A percentile compares a stretch with the other conserved stretches of the same genome.
phyloP scores from a whole-genome alignment of 768 basidiomycete genomes.

The Termitomyces sp. region DNA sequence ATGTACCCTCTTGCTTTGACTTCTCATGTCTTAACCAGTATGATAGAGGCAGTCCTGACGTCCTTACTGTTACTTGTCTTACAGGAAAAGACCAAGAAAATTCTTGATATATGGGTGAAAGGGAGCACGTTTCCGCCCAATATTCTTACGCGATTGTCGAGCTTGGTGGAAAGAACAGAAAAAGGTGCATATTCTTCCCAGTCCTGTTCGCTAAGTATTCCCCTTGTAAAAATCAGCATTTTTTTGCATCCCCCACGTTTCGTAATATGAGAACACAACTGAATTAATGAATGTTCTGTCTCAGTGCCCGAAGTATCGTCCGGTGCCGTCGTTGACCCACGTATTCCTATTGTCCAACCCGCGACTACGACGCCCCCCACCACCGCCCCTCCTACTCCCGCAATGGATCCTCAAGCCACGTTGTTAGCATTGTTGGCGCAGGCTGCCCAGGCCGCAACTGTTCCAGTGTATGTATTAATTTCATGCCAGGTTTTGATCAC shows the following conservation, averaged over 20 bases:
- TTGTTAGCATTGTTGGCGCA: slow-evolving; percentile 67
- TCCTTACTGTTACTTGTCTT: slow-evolving; percentile 25
- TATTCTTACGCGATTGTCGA: slow-evolving; percentile 68
- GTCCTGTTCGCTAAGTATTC: slow-evolving; percentile 80
- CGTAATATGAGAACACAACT: slow-evolving; percentile 60
- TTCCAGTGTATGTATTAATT: slow-evolving; percentile 33
- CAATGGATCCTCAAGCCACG: slow-evolving; percentile 53
- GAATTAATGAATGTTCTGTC: slow-evolving; percentile 58
- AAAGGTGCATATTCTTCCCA: slow-evolving; percentile 85
- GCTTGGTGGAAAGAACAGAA: slow-evolving; percentile 62
- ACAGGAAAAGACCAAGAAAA: slow-evolving; percentile 96
- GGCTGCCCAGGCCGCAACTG: slow-evolving; percentile 45
- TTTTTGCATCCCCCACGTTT: slow-evolving; percentile 35
- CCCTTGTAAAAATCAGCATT: slow-evolving; percentile 63
- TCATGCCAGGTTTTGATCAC: slow-evolving; percentile 1
- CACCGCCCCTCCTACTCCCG: slow-evolving; percentile 23
- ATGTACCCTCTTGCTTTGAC: slow-evolving; percentile 22
- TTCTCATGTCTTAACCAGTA: slow-evolving; percentile 21
- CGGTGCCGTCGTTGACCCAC: slow-evolving; percentile 30
- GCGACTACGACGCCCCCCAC: slow-evolving; percentile 17
- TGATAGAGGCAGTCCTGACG: slow-evolving; percentile 37
- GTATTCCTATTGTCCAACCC: slow-evolving; percentile 25
- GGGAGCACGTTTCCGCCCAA: slow-evolving; percentile 80
- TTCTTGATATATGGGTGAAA: slow-evolving; percentile 97
- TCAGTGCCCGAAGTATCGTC: slow-evolving; percentile 48